These are phyloP conservation scores for Diaporthe sp. DNA, from an alignment of 2,329 filamentous ascomycete genomes.

Conservation along the genomic window DNA sequence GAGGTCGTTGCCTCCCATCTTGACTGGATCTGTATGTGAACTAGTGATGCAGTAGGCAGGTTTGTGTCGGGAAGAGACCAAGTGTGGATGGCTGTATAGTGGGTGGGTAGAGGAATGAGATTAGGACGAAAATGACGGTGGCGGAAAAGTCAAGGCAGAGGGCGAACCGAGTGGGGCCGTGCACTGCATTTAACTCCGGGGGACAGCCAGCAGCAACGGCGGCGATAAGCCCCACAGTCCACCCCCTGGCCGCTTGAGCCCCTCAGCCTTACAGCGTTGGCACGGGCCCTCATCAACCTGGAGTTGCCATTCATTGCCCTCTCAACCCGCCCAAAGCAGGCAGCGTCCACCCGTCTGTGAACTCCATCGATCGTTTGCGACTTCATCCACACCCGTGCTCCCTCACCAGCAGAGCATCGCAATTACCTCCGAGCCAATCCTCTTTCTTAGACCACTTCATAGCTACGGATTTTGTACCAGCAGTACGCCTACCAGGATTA, in stretches of 20 bases:
- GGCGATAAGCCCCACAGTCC: background rate
- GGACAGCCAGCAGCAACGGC: background rate
- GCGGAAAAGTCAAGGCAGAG: slow-evolving; percentile 33
- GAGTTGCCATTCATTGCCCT: slow-evolving; percentile 11
- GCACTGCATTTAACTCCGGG: background rate
- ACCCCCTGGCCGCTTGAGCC: background rate
- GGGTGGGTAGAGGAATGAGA: background rate
- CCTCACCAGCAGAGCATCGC: background rate
- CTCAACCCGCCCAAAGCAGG: slow-evolving; percentile 15
- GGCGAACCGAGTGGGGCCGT: background rate
- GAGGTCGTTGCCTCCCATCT: slow-evolving; percentile 90
- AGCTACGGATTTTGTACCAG: background rate
- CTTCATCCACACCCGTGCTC: background rate
- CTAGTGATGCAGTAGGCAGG: background rate
- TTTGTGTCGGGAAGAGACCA: background rate
- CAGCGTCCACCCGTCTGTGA: background rate
- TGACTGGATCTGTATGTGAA: slow-evolving; percentile 52
- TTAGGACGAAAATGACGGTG: slow-evolving; percentile 24
- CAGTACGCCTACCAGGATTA: slow-evolving; percentile 1
- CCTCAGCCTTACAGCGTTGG: slow-evolving; percentile 29
- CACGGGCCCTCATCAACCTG: slow-evolving; percentile 23
- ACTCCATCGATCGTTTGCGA: slow-evolving; percentile 18
- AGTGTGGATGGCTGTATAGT: background rate
- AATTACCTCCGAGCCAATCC: background rate
- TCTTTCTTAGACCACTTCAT: background rate